A percentile compares a stretch with the other conserved stretches of the same genome.
phyloP scores from a whole-genome alignment of 257 asterid genomes.

The Scutellaria minor region DNA sequence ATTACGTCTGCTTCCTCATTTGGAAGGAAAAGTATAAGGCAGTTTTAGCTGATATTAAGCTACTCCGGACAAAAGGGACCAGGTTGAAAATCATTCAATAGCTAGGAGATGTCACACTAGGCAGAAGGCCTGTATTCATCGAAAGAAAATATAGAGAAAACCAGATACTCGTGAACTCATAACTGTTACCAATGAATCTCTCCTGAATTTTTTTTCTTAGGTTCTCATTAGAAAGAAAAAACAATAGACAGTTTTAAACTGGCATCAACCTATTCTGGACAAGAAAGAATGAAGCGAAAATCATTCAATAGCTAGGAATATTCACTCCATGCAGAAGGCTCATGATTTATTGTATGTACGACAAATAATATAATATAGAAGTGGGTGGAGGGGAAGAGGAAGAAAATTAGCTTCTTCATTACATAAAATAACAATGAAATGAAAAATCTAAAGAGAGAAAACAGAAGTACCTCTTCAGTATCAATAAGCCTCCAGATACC shows the following conservation, averaged over 20 bases:
- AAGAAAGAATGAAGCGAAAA: not conserved
- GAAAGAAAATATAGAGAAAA: not conserved
- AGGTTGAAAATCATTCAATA: too few relatives aligned
- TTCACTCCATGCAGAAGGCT: constrained; percentile 1
- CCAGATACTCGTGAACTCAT: not conserved
- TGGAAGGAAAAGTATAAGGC: too few relatives aligned
- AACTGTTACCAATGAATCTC: constrained; percentile 5
- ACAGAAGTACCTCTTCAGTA: constrained; percentile 65
- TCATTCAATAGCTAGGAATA: constrained; percentile 4
- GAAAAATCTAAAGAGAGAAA: not conserved
- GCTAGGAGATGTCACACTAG: too few relatives aligned
- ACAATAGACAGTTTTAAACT: not conserved
- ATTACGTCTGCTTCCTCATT: too few relatives aligned
- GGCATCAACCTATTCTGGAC: not conserved
- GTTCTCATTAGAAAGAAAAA: constrained; percentile 1
- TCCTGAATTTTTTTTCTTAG: not conserved
- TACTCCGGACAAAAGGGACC: too few relatives aligned
- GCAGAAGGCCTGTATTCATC: too few relatives aligned
- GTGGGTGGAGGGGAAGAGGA: not conserved
- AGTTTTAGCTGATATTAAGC: too few relatives aligned
- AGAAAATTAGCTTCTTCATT: not conserved
- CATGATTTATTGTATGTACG: not conserved
- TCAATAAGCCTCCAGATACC: constrained; percentile 83
- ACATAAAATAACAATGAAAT: not conserved
- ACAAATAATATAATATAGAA: not conserved